A percentile compares a stretch with the other conserved stretches of the same genome.
These are phyloP conservation scores for Cyclocybe cylindracea DNA, from an alignment of 768 basidiomycete species.

Conservation along the genomic window DNA sequence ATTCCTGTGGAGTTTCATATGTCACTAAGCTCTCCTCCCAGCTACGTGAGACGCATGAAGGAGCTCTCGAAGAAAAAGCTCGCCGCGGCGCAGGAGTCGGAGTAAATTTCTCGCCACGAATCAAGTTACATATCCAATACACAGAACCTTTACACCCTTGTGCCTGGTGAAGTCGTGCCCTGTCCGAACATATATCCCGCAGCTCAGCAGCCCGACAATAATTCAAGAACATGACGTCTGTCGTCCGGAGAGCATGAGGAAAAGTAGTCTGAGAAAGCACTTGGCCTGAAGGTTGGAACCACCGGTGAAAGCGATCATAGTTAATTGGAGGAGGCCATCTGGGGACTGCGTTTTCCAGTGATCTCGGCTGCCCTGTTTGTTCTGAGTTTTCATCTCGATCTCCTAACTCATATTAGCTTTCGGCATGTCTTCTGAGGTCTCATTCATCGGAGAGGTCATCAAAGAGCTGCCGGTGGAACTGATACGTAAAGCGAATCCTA, in stretches of 20 bases:
- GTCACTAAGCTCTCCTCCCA: constrained; percentile 27
- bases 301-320: no score
- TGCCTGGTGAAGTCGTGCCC: neutral
- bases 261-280: no score
- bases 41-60: constrained; percentile 89
- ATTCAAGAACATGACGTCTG: no score
- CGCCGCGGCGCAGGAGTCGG: constrained; percentile 37
- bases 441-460: neutral
- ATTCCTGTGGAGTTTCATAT: neutral
- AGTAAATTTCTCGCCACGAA: constrained; percentile 8
- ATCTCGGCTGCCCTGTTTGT: no score
- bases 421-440: neutral
- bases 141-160: constrained; percentile 3
- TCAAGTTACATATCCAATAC: constrained; percentile 5
- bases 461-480: constrained; percentile 9
- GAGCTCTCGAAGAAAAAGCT: constrained; percentile 71
- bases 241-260: no score
- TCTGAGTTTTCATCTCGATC: no score
- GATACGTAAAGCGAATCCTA: constrained; percentile 9
- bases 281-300: no score
- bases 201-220: no score
- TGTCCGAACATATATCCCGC: no score
- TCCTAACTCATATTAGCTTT: neutral
- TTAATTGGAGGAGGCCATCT: no score
- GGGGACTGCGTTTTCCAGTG: no score